phyloP scores from a whole-genome alignment of 345 rosid species.

The Alliaria petiolata region DNA sequence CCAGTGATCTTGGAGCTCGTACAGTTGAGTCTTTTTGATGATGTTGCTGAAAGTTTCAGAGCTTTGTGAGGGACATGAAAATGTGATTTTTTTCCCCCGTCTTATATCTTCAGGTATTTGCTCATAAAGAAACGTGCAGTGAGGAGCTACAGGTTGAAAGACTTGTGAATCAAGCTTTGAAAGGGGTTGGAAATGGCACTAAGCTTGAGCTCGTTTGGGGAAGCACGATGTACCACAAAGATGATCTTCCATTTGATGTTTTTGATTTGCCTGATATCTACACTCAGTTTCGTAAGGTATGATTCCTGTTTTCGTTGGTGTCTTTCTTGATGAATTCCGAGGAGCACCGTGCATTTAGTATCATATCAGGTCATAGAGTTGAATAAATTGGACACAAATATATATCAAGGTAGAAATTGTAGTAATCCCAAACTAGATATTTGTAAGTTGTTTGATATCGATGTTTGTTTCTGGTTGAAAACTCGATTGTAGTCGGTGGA shows the following conservation, averaged over 20 bases:
- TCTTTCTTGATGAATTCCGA: neutral
- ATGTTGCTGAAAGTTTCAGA: neutral
- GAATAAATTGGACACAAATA: neutral
- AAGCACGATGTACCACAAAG: slow-evolving; percentile 68
- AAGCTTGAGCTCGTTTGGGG: slow-evolving; percentile 74
- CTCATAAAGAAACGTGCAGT: slow-evolving; percentile 81
- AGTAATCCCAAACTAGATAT: too few species aligned
- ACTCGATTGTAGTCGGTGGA: slow-evolving; percentile 57
- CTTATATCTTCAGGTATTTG: slow-evolving; percentile 51
- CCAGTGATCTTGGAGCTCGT: slow-evolving; percentile 57
- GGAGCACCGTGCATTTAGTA: neutral
- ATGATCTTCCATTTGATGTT: slow-evolving; percentile 65
- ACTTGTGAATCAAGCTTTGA: slow-evolving; percentile 43
- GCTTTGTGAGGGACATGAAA: neutral
- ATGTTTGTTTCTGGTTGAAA: too few species aligned
- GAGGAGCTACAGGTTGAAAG: slow-evolving; percentile 75
- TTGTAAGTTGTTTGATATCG: neutral
- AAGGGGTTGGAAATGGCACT: slow-evolving; percentile 31
- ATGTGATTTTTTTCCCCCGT: neutral
- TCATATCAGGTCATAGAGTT: neutral
- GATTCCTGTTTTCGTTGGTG: slow-evolving; percentile 7
- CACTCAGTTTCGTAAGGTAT: slow-evolving; percentile 90
- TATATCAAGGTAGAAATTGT: neutral
- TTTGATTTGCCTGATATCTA: slow-evolving; percentile 65
- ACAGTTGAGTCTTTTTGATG: slow-evolving; percentile 45